A percentile compares a stretch with the other conserved stretches of the same genome.
phyloP scores from a whole-genome alignment of 352 stramenopile genomes.

The Aphanomyces astaci region DNA sequence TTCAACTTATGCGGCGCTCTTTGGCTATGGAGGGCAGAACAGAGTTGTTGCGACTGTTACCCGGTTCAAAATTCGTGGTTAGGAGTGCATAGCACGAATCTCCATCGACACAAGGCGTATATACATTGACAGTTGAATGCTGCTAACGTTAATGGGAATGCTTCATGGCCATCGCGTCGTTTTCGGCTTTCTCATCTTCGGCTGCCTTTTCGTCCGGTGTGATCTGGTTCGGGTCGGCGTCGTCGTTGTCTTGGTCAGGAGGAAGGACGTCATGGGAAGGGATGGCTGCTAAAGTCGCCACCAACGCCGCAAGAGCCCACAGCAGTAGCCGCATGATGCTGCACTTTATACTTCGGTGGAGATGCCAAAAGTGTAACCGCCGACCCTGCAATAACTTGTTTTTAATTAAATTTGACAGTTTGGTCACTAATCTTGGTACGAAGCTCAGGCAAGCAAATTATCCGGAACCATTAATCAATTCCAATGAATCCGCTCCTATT shows the following conservation, averaged over 20 bases:
- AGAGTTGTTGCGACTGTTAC: too few species aligned
- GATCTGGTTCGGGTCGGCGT: background rate
- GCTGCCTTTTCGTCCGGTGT: background rate
- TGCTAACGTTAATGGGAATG: background rate
- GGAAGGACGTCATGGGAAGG: background rate
- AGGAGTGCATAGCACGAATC: background rate
- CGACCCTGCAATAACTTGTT: background rate
- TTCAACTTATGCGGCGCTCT: too few species aligned
- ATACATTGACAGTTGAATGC: background rate
- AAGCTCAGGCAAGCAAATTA: background rate
- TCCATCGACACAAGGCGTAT: background rate
- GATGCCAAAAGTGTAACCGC: background rate
- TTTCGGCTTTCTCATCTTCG: background rate
- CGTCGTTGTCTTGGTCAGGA: background rate
- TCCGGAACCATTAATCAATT: background rate
- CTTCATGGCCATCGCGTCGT: background rate
- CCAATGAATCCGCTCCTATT: constrained; percentile 70
- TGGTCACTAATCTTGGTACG: background rate
- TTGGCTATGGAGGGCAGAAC: too few species aligned
- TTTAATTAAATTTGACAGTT: too few species aligned
- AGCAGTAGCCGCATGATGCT: background rate
- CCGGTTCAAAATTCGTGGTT: too few species aligned
- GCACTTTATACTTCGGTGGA: too few species aligned
- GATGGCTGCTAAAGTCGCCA: background rate
- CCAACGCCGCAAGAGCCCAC: background rate